phyloP scores from a whole-genome alignment of 495 filamentous ascomycete species.

The Hypoxylon trugodes region DNA sequence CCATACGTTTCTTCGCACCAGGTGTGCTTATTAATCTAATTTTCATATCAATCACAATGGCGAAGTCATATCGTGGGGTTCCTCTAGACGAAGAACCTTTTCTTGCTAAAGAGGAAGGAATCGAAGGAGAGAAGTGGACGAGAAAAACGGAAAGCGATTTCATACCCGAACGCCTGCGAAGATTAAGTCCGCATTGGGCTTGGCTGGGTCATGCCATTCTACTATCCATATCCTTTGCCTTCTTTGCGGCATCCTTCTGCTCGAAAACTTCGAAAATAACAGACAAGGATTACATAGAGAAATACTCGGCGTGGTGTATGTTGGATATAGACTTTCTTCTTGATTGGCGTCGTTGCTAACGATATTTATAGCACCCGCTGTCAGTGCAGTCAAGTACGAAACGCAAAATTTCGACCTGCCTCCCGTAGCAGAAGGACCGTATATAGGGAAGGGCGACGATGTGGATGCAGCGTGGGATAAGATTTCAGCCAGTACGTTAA shows the following conservation, averaged over 20 bases:
- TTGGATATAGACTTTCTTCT: neutral
- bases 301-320: constrained; percentile 49
- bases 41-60: constrained; percentile 39
- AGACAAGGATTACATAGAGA: constrained; percentile 31
- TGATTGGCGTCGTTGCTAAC: constrained; percentile 21
- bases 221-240: constrained; percentile 50
- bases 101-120: constrained; percentile 39
- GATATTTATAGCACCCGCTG: constrained; percentile 49
- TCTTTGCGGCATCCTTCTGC: constrained; percentile 55
- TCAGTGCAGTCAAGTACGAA: constrained; percentile 55
- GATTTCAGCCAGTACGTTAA: constrained; percentile 52
- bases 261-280: constrained; percentile 42
- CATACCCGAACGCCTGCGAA: constrained; percentile 15
- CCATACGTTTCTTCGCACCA: constrained; percentile 46
- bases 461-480: constrained; percentile 56
- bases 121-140: constrained; percentile 32
- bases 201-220: constrained; percentile 57
- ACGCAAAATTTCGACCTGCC: constrained; percentile 53
- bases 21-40: constrained; percentile 48
- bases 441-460: constrained; percentile 52
- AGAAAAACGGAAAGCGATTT: constrained; percentile 12
- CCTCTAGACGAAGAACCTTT: constrained; percentile 53
- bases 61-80: constrained; percentile 45
- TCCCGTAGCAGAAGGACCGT: constrained; percentile 51
- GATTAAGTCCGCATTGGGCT: constrained; percentile 46